A percentile compares a stretch with the other conserved stretches of the same genome.
phyloP scores from a whole-genome alignment of 2,329 filamentous ascomycete genomes.

The Cephalotrichum gorgonifer region DNA sequence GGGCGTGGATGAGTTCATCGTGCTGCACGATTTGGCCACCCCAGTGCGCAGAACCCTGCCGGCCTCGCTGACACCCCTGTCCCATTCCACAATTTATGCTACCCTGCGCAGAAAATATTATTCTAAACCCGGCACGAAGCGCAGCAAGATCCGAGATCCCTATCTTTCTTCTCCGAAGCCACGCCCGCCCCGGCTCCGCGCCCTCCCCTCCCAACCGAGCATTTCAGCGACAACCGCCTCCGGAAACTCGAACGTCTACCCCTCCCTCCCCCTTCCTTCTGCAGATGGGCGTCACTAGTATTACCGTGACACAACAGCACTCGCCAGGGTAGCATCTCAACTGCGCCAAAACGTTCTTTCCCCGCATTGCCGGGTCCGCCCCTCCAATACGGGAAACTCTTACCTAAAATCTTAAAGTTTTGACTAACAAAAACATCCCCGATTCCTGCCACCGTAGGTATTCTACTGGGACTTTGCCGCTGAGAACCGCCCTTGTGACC shows the following conservation, averaged over 20 bases:
- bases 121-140: neutral
- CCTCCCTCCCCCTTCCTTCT: neutral
- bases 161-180: slow-evolving; percentile 8
- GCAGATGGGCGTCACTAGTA: neutral
- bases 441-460: neutral
- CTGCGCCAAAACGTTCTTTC: neutral
- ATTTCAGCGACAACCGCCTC: neutral
- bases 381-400: slow-evolving; percentile 15
- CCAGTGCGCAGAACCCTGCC: neutral
- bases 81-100: neutral
- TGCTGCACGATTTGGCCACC: neutral
- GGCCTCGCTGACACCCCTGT: neutral
- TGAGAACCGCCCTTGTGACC: slow-evolving; percentile 2
- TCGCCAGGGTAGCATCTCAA: neutral
- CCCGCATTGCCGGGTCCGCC: slow-evolving; percentile 4
- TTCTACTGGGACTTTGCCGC: slow-evolving; percentile 1
- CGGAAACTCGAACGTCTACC: neutral
- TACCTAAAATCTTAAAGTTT: slow-evolving; percentile 32
- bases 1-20: neutral
- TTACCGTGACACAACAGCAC: neutral
- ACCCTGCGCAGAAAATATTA: neutral
- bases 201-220: neutral
- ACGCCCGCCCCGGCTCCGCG: neutral
- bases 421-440: slow-evolving; percentile 35
- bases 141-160: neutral